Base-by-base conservation (phyloP, 305 asterid genomes). In the Fraxinus dipetala region DNA sequence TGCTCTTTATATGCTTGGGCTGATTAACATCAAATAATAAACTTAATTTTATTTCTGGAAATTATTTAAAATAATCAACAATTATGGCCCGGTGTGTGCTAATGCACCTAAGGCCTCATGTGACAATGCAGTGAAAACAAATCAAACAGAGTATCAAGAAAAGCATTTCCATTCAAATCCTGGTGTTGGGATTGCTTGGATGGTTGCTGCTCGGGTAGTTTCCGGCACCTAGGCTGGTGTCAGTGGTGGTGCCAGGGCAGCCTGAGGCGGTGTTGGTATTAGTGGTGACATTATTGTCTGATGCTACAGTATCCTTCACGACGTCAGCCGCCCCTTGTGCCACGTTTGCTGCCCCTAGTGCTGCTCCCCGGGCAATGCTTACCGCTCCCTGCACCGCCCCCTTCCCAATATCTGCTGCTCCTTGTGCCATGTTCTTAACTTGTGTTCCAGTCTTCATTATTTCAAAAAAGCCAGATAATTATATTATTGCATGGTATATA, bases 351-450 rank as follows among this genome's bases (percentile, higher is more conserved):
- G 89, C 91, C 5, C 92, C 92, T 0, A 76, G 18, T 4, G 90
- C 92, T 0, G 87, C 91, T 0, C 93, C 95, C 11, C 84, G 87
- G 6, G 93, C 93, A 0, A 91, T 75, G 86, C 78, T 90, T 6
- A 84, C 90, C 0, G 88, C 91, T 1, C 93, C 91, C 13, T 85
- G 87, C 4, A 88, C 90, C 0, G 89, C 93, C 24, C 88, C 91
- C 72, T 79, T 85, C 2, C 93, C 91, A 0, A 86, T 83, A 10
- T 86, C 90, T 0, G 90, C 86, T 3, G 89, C 91, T 67, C 91
- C 93, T 43, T 88, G 91, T 10, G 89, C 87, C 77, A 88, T 84
- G 84, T 78, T 83, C 85, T 78, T 80, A 0, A 88, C 88, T 11
- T 87, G 86, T 7, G 84, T 35, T 79, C 91, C 93, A 2, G 90